Evolutionary conservation across 208 protist genomes (phyloP).

Genomic region (Trypanosoma platydactyli): DNA sequence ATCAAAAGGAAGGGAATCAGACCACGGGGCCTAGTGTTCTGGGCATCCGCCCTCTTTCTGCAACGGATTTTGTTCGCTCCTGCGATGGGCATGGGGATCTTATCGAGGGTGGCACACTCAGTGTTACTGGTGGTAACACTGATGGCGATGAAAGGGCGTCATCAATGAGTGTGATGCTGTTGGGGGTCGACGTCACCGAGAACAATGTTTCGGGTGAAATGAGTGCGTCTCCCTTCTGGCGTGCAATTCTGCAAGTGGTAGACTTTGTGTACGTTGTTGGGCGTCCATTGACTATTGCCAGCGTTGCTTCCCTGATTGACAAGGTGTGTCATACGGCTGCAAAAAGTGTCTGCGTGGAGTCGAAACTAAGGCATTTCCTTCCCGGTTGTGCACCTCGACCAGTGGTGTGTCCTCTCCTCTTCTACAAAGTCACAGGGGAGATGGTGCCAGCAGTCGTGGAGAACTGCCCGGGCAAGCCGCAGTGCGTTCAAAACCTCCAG

Average conservation of each 20-base stretch:
- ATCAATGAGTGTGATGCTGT: conserved; percentile 20
- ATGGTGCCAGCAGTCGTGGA: background rate
- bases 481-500: conserved; percentile 1
- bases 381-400: background rate
- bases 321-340: background rate
- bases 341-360: background rate
- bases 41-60: background rate
- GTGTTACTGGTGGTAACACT: background rate
- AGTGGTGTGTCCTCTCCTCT: conserved; percentile 9
- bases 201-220: no score
- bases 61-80: background rate
- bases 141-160: background rate
- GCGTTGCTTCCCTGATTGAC: conserved; percentile 2
- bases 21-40: background rate
- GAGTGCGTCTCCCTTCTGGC: conserved; percentile 19
- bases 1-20: no score
- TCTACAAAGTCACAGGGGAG: conserved; percentile 10
- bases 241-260: conserved; percentile 21
- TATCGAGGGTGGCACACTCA: background rate
- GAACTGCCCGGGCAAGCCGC: background rate
- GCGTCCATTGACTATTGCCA: background rate
- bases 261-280: conserved; percentile 31
- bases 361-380: background rate
- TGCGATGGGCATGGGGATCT: background rate
- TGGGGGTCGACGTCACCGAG: conserved; percentile 1